These are phyloP conservation scores for Thraustochytrium striatum DNA, from an alignment of 352 stramenopile species.

Conservation along the genomic window DNA sequence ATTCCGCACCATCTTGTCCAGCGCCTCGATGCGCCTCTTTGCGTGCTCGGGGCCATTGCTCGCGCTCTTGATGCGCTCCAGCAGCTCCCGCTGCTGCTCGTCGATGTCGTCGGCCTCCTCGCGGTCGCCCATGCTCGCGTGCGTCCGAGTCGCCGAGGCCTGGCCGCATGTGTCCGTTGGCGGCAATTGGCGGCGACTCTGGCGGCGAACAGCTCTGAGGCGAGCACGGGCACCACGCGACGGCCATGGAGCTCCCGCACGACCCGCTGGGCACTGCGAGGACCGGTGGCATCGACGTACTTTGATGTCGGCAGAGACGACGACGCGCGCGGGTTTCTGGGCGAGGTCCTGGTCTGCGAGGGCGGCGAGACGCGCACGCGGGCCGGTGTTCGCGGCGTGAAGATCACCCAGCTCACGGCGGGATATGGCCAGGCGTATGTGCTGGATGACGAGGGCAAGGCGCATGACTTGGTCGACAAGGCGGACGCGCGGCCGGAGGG, in stretches of 20 bases:
- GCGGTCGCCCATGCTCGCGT: too few species aligned
- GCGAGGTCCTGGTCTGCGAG: not conserved
- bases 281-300: not conserved
- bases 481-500: too few species aligned
- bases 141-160: too few species aligned
- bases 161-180: too few species aligned
- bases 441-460: constrained; percentile 1
- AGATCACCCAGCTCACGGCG: not conserved
- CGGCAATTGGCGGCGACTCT: too few species aligned
- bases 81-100: constrained; percentile 26
- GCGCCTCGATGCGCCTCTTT: constrained; percentile 34
- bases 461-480: not conserved
- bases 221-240: too few species aligned
- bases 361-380: not conserved
- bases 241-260: not conserved
- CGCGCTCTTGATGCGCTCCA: constrained; percentile 46
- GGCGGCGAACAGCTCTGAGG: too few species aligned
- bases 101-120: constrained; percentile 42
- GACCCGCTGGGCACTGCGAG: constrained; percentile 13
- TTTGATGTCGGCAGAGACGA: not conserved
- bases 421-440: not conserved
- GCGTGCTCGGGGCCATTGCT: constrained; percentile 45
- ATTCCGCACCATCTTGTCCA: constrained; percentile 35
- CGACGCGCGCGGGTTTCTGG: not conserved
- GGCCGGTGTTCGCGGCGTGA: not conserved